Conservation (phyloP, 2,329 filamentous ascomycete genomes). For the Alternaria angustiovoidea region DNA sequence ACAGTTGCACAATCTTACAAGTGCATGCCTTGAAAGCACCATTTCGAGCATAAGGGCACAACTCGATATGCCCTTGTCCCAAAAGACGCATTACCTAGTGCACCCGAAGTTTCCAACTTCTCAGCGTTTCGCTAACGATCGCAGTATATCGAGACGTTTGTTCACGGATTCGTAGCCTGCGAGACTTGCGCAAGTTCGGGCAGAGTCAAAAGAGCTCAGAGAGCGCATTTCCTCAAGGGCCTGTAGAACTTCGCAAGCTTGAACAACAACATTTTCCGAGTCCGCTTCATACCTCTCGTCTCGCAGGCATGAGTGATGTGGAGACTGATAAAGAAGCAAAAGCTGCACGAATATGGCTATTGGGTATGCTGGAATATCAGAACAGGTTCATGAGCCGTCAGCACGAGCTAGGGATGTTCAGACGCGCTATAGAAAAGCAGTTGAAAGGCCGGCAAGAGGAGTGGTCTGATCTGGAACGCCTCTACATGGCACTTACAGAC, state of each 20-base stretch:
- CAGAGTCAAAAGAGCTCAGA: not conserved
- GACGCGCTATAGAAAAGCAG: slow-evolving; percentile 23
- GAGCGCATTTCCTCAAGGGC: not conserved
- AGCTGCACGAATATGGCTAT: slow-evolving; percentile 22
- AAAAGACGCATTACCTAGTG: not conserved
- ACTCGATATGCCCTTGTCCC: not conserved
- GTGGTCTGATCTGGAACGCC: slow-evolving; percentile 22
- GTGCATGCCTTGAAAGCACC: not conserved
- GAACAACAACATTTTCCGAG: slow-evolving; percentile 2
- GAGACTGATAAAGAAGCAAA: slow-evolving; percentile 2
- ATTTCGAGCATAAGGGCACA: not conserved
- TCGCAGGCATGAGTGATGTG: slow-evolving; percentile 4
- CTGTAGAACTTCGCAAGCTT: slow-evolving; percentile 3
- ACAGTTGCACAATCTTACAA: not conserved
- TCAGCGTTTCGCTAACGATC: not conserved
- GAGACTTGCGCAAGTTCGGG: slow-evolving; percentile 7
- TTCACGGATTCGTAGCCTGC: slow-evolving; percentile 7
- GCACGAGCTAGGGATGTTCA: slow-evolving; percentile 21
- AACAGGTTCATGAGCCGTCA: slow-evolving; percentile 4
- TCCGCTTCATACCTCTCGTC: not conserved
- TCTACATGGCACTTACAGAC: slow-evolving; percentile 32
- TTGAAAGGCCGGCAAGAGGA: not conserved
- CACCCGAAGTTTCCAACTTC: not conserved
- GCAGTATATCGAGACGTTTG: slow-evolving; percentile 13
- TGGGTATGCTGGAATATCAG: slow-evolving; percentile 16